phyloP scores from a whole-genome alignment of 257 asterid species.

The Hygrophila difformis region DNA sequence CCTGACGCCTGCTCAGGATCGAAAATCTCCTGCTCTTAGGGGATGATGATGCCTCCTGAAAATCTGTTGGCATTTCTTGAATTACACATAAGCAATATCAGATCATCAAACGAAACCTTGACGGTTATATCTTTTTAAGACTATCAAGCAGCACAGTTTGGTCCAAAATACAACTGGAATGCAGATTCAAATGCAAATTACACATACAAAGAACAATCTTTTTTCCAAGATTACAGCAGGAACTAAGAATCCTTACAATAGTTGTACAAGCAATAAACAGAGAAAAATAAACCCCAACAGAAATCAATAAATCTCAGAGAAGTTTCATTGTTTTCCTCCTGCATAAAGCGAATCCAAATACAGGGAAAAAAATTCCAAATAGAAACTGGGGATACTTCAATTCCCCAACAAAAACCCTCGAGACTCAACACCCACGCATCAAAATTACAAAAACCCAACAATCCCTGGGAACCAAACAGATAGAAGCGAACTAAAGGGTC shows the following conservation, averaged over 20 bases:
- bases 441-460: background rate
- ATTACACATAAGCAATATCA: background rate
- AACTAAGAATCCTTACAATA: too few species aligned
- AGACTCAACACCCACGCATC: background rate
- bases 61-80: conserved; percentile 68
- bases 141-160: too few species aligned
- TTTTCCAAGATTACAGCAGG: too few species aligned
- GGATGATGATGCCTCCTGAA: conserved; percentile 55
- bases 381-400: too few species aligned
- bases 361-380: too few species aligned
- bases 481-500: background rate
- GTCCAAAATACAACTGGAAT: background rate
- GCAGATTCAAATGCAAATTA: background rate
- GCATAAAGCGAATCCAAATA: too few species aligned
- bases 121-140: too few species aligned
- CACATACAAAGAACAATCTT: too few species aligned
- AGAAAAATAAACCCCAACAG: too few species aligned
- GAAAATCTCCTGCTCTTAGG: conserved; percentile 51
- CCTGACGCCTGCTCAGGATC: conserved; percentile 49
- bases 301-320: too few species aligned
- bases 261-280: too few species aligned
- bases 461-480: background rate
- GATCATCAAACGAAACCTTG: conserved; percentile 5
- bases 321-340: too few species aligned
- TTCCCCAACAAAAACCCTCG: background rate